A percentile compares a stretch with the other conserved stretches of the same genome.
Conservation (phyloP, 2,329 filamentous ascomycete genomes). For the Diaporthe capsici region DNA sequence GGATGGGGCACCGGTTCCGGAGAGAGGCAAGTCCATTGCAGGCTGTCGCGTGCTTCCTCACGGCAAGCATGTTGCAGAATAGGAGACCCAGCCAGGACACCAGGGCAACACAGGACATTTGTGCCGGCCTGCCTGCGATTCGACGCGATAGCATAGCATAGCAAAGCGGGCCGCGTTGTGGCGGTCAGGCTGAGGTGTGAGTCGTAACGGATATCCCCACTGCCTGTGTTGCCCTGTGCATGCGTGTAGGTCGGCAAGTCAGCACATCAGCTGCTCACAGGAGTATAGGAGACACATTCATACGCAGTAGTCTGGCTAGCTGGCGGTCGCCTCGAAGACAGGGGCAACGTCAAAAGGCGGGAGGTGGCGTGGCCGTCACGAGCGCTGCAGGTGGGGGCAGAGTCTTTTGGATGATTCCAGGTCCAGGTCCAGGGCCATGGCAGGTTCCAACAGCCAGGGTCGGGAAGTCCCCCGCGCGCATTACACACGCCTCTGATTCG, state of each 20-base stretch:
- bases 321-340: not conserved
- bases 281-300: not conserved
- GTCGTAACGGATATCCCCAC: constrained; percentile 24
- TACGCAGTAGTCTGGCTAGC: not conserved
- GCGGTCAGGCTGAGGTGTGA: constrained; percentile 21
- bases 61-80: not conserved
- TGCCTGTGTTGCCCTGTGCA: not conserved
- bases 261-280: not conserved
- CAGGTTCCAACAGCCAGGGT: not conserved
- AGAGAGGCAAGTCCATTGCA: not conserved
- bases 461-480: constrained; percentile 1
- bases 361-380: constrained; percentile 24
- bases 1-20: constrained; percentile 1
- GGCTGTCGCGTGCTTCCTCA: constrained; percentile 12
- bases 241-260: constrained; percentile 4
- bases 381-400: constrained; percentile 9
- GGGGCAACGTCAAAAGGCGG: not conserved
- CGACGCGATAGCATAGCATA: constrained; percentile 17
- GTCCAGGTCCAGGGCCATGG: not conserved
- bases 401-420: constrained; percentile 1
- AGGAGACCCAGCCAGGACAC: not conserved
- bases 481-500: not conserved
- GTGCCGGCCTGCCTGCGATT: constrained; percentile 8
- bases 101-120: not conserved
- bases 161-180: constrained; percentile 4